A percentile compares a stretch with the other conserved stretches of the same genome.
Evolutionary conservation across 805 yeast species (phyloP).

Genomic region (Candida alai): DNA sequence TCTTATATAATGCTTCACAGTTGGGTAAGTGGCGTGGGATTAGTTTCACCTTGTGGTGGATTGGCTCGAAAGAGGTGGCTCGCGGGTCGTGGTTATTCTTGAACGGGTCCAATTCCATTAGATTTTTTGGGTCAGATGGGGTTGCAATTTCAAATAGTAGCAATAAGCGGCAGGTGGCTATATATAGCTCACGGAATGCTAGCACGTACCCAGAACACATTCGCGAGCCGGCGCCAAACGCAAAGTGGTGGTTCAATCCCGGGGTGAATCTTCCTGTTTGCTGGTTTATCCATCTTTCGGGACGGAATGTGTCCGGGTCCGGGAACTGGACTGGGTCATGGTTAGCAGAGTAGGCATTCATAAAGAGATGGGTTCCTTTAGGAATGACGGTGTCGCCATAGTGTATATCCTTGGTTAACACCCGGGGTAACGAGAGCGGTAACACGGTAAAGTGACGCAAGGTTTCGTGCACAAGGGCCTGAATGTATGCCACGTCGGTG

Average conservation of each 20-base stretch:
- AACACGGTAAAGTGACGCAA: slow-evolving; percentile 60
- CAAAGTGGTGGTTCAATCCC: slow-evolving; percentile 33
- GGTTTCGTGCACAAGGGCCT: slow-evolving; percentile 61
- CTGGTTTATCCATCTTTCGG: slow-evolving; percentile 48
- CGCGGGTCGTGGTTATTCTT: slow-evolving; percentile 47
- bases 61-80: slow-evolving; percentile 64
- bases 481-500: slow-evolving; percentile 33
- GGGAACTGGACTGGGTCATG: slow-evolving; percentile 48
- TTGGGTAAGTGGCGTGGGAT: slow-evolving; percentile 16
- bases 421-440: slow-evolving; percentile 64
- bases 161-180: slow-evolving; percentile 50
- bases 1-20: slow-evolving; percentile 5
- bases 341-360: slow-evolving; percentile 71
- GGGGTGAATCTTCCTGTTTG: slow-evolving; percentile 9
- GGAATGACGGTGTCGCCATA: slow-evolving; percentile 47
- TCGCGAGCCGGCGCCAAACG: slow-evolving; percentile 71
- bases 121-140: slow-evolving; percentile 23
- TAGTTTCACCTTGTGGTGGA: slow-evolving; percentile 27
- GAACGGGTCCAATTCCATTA: slow-evolving; percentile 51
- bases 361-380: slow-evolving; percentile 48
- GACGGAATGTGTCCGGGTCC: slow-evolving; percentile 46
- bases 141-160: slow-evolving; percentile 46
- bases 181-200: slow-evolving; percentile 64
- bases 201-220: slow-evolving; percentile 68
- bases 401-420: slow-evolving; percentile 48